phyloP scores from a whole-genome alignment of 2,329 filamentous ascomycete genomes.

The Chaetomiaceae sp. region DNA sequence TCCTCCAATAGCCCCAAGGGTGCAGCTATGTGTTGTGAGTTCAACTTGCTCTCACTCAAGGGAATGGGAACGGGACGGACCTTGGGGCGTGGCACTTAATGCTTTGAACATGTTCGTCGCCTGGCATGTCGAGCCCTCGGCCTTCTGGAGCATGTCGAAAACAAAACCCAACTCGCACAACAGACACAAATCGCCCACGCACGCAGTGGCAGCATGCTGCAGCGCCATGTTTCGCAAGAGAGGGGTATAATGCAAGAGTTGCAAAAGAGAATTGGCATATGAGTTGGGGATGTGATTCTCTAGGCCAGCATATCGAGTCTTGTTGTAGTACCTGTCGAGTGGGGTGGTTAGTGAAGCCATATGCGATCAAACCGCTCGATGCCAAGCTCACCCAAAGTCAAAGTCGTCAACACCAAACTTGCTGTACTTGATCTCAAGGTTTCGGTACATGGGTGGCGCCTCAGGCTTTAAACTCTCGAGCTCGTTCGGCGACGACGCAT shows the following conservation, averaged over 20 bases:
- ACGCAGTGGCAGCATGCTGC: conserved; percentile 80
- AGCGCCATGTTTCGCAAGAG: conserved; percentile 81
- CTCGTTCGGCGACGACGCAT: conserved; percentile 56
- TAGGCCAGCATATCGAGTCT: conserved; percentile 81
- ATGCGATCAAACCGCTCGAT: neutral
- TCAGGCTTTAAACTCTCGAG: conserved; percentile 72
- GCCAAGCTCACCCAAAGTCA: conserved; percentile 69
- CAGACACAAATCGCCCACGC: conserved; percentile 74
- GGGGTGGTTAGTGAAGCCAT: no score
- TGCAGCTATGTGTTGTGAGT: conserved; percentile 44
- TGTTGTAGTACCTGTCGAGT: conserved; percentile 71
- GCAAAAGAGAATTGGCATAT: conserved; percentile 86
- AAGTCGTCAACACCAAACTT: conserved; percentile 99
- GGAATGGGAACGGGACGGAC: conserved; percentile 31
- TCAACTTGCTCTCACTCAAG: neutral
- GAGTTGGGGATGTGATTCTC: conserved; percentile 97
- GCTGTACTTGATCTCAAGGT: conserved; percentile 97
- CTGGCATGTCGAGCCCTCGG: conserved; percentile 87
- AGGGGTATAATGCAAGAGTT: conserved; percentile 87
- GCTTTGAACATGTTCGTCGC: conserved; percentile 92
- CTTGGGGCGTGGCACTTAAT: conserved; percentile 75
- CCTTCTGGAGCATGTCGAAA: conserved; percentile 97
- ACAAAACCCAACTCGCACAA: conserved; percentile 92
- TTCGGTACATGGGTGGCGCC: conserved; percentile 81
- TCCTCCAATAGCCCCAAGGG: conserved; percentile 81